Evolutionary conservation across 257 asterid genomes (phyloP).

Genomic region (Solanum paucissectum): DNA sequence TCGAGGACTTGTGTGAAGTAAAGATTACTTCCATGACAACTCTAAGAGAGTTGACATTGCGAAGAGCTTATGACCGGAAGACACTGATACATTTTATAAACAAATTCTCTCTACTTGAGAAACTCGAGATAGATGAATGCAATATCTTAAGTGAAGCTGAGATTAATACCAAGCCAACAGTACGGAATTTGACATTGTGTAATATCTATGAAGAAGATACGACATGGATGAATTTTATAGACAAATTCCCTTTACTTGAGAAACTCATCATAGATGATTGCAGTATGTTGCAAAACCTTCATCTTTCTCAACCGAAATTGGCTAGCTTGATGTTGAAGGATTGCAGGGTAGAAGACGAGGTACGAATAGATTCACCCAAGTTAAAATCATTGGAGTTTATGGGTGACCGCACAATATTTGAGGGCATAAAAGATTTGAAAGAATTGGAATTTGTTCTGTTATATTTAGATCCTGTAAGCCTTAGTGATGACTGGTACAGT

Average conservation of each 20-base stretch:
- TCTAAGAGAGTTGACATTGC: background rate
- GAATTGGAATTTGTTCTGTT: background rate
- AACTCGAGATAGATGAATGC: no score
- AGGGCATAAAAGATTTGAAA: background rate
- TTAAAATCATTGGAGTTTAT: background rate
- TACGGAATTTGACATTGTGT: background rate
- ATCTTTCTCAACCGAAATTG: background rate
- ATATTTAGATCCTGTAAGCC: background rate
- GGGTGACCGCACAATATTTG: background rate
- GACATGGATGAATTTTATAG: background rate
- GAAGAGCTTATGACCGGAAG: background rate
- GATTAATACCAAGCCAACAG: no score
- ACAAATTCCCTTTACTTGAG: background rate
- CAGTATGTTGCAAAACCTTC: background rate
- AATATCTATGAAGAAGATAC: background rate
- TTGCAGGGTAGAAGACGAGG: accelerated
- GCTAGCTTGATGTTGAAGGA: background rate
- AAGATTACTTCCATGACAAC: background rate
- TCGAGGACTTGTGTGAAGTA: background rate
- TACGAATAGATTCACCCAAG: background rate
- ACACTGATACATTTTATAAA: background rate
- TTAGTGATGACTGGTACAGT: background rate
- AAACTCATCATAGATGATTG: background rate
- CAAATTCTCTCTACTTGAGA: no score
- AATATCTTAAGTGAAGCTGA: no score